Evolutionary conservation across 371 early-diverging fungal species (phyloP), one percentile per base, ranked within the genome.

Genomic region (Fennellomyces sp.): DNA sequence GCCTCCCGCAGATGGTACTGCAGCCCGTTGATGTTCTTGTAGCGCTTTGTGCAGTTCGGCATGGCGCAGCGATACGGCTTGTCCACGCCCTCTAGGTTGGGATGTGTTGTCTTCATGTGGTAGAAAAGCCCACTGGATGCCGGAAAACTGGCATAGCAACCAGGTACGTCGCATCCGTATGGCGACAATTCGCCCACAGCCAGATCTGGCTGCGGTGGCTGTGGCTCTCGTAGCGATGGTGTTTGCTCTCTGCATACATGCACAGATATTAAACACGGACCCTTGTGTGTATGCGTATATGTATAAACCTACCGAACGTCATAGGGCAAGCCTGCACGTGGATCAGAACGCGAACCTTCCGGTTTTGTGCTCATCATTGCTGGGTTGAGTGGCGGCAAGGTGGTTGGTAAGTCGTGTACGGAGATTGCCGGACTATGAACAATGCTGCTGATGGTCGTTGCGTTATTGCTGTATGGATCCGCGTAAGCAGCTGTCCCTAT

Each of bases 1-100:
- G 93, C 90, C 57, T 92, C 89, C 45, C 89, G 82, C 33, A 96
- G 79, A 65, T 97, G 97, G 75, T 97, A 97, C 69, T 94, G 93
- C 10, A 99, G 83, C 3, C 99, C 99, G 67, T 95, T 97, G 64
- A 94, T 86, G 74, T 98, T 98, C 73, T 97, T 98, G 84, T 98
- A 99, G 19, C 86, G 78, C 64, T 94, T 96, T 48, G 85, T 81
- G 63, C 99, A 98, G 0, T 83, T 88, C 4, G 84, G 76, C 75
- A 95, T 83, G 0, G 90, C 88, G 65, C 99, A 98, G 8, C 88
- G 84, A 74, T 89, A 92, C 6, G 92, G 91, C 62, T 87, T 88
- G 12, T 52, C 60, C 23, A 79, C 58, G 0, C 75, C 73, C 6
- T 76, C 65, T 5, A 74, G 19, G 35, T 57, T 60, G 0, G 84